Evolutionary conservation across 208 protist genomes (phyloP), one percentile per base, ranked within the genome.

Genomic region (Leishmania tarentolae): DNA sequence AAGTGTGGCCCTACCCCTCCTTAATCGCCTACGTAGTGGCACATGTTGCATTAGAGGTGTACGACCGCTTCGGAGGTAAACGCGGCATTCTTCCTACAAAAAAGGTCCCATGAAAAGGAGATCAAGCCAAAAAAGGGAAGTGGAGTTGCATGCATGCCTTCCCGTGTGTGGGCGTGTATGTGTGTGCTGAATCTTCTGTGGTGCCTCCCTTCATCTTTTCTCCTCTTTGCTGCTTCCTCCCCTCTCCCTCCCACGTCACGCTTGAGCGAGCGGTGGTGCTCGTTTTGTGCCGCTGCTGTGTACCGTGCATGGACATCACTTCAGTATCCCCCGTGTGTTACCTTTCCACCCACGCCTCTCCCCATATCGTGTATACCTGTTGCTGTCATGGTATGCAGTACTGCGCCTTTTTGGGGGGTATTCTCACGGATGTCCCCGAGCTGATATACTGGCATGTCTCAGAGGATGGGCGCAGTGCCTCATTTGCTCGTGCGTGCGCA

Each of bases 1-100:
- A 90, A 65, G 50, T 68, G n/a, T 95, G 91, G 91, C 91, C 91
- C 21, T 82, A 88, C 37, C 89, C 91, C 13, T 87, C 88, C 35
- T 42, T 94, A 31, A 17, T 37, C 9, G 78, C 81, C 42, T 88
- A 86, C 79, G 11, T 76, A 9, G 35, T 63, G 40, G 73, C 35
- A 3, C 47, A 53, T 6, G 53, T 31, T 46, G 73, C 35, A 65
- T 63, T 77, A 6, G 15, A 46, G 3, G 50, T 31, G 17, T 77
- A 68, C 73, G 52, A 77, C 40, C 73, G 73, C 15, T 11, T 77
- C 15, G 35, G 44, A 75, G 71, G 71, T 28, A 19, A 31, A 15
- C 9, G 71, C 6, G 47, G 46, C 47, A 42, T 2, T 72, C 42
- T 50, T 50, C 42, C 28, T 3, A 72, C 7, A 72, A 47, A 46